A percentile compares a stretch with the other conserved stretches of the same genome.
phyloP scores from a whole-genome alignment of 2,329 filamentous ascomycete species.

The Orbilia ellipsospora region DNA sequence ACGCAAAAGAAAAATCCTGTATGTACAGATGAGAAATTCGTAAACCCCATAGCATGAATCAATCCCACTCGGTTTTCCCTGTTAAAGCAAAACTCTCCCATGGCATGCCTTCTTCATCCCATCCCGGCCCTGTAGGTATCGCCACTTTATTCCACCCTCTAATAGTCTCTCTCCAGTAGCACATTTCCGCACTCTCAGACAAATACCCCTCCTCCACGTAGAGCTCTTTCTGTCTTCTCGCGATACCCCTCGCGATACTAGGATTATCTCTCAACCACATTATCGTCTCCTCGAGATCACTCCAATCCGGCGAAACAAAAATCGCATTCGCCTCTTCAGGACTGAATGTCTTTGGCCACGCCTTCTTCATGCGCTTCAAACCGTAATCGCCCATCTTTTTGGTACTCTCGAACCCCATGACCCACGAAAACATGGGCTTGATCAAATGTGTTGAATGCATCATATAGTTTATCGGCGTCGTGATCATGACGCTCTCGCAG shows the following conservation, averaged over 20 bases:
- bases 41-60: background rate
- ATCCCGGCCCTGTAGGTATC: conserved; percentile 60
- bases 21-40: conserved; percentile 7
- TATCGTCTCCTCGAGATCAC: conserved; percentile 66
- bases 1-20: background rate
- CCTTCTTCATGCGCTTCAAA: conserved; percentile 54
- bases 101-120: conserved; percentile 52
- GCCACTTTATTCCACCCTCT: conserved; percentile 66
- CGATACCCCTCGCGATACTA: conserved; percentile 63
- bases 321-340: conserved; percentile 65
- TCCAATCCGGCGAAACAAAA: conserved; percentile 68
- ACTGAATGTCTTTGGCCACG: conserved; percentile 63
- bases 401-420: conserved; percentile 57
- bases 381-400: conserved; percentile 21
- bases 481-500: conserved; percentile 66
- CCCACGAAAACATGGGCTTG: conserved; percentile 64
- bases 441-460: conserved; percentile 67
- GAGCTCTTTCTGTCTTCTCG: conserved; percentile 64
- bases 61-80: conserved; percentile 5
- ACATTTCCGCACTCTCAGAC: conserved; percentile 67
- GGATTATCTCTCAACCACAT: conserved; percentile 65
- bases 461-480: conserved; percentile 64
- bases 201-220: conserved; percentile 65
- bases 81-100: conserved; percentile 46
- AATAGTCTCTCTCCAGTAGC: conserved; percentile 68